Evolutionary conservation across 2,329 filamentous ascomycete genomes (phyloP), one percentile per base, ranked within the genome.

Genomic region (Dendrostoma leiphaemia): DNA sequence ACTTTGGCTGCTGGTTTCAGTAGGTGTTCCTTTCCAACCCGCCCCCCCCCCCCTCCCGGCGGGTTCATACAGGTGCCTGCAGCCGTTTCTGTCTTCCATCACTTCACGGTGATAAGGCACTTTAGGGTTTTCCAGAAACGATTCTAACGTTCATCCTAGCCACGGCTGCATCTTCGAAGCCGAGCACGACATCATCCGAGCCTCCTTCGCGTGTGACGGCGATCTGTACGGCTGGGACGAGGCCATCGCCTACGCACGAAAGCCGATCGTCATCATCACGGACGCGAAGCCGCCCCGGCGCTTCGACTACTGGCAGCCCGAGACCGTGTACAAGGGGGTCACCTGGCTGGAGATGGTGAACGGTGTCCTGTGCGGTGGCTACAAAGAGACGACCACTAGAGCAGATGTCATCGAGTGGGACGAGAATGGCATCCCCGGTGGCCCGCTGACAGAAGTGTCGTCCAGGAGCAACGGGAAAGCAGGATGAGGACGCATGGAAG

Each of bases 151-250:
- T n/a, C n/a, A n/a, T n/a, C n/a, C n/a, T n/a, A n/a, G n/a, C 34
- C 51, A 32, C 21, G 51, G 45, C 17, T 26, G 38, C n/a, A 9
- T 54, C 13, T 57, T 43, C 13, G 15, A 17, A 21, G 13, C 17
- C 26, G 28, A 51, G 2, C 28, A 29, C 35, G 41, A 51, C 3
- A 13, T n/a, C n/a, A n/a, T 54, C 32, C 40, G 31, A 17, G 35
- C 37, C 6, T 53, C 53, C 7, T 58, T 56, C 29, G 56, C 56
- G 4, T 56, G 53, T 7, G 53, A 58, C 7, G 56, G 56, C 17
- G 56, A 58, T 19, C 21, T 58, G 15, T 56, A 58, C 15, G 53
- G 56, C 21, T 55, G 53, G 38, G 55, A 56, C 23, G 56, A 56
- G 32, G 56, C 56, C 1, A 28, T 58, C 0, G 3, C 55, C 3